Evolutionary conservation across 768 basidiomycete species (phyloP).

Genomic region (Tulasnella sp.): DNA sequence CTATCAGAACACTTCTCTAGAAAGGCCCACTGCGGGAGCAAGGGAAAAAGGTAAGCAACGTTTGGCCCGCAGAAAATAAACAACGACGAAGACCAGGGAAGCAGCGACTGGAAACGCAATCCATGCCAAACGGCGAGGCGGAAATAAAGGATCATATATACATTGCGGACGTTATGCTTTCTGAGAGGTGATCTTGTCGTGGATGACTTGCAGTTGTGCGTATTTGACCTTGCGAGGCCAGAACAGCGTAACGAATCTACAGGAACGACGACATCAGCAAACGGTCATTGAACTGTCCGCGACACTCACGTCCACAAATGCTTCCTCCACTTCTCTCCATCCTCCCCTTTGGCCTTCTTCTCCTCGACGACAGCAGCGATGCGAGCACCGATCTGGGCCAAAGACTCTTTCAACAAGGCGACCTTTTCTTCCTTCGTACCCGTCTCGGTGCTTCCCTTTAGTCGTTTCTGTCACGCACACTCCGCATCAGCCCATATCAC

Average conservation of each 20-base stretch:
- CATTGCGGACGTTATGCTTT: neutral
- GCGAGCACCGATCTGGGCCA: slow-evolving; percentile 83
- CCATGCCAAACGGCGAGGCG: too few species aligned
- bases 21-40: too few species aligned
- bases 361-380: slow-evolving; percentile 72
- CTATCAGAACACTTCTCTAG: too few species aligned
- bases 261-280: neutral
- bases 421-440: slow-evolving; percentile 95
- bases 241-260: slow-evolving; percentile 85
- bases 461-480: slow-evolving; percentile 58
- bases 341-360: slow-evolving; percentile 69
- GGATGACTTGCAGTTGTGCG: slow-evolving; percentile 85
- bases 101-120: too few species aligned
- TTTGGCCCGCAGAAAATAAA: too few species aligned
- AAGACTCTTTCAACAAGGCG: slow-evolving; percentile 85
- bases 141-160: neutral
- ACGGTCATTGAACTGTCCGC: neutral
- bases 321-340: slow-evolving; percentile 75
- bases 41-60: too few species aligned
- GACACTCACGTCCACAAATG: slow-evolving; percentile 90
- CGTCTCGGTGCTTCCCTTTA: slow-evolving; percentile 85
- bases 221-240: slow-evolving; percentile 98
- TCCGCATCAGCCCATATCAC: too few species aligned
- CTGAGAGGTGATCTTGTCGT: slow-evolving; percentile 56
- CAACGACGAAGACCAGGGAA: too few species aligned